Base-by-base conservation (phyloP, 495 filamentous ascomycete genomes). In the Podospora didyma region DNA sequence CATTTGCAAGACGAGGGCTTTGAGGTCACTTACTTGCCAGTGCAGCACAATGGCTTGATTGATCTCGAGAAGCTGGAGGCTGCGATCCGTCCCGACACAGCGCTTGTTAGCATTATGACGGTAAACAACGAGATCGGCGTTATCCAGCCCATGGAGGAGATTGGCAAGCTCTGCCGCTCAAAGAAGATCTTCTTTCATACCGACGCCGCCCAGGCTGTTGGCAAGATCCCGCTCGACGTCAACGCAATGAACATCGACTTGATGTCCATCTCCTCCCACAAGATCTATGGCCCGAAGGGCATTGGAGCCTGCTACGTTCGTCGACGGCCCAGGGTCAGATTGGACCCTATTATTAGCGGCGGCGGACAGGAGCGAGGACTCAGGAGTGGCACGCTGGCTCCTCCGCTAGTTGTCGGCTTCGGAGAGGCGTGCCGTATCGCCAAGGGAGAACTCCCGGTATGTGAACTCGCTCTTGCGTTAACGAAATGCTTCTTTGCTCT, bases 101-200 rank as follows among this genome's bases (percentile, higher is more conserved):
- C 81, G 48, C 76, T 98, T 19, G 92, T 97, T 65, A 96, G 90
- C 71, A 89, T 98, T 69, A 98, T 98, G 94, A 86, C 95, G 1
- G 95, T 98, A 39, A 98, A 98, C 79, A 98, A 98, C 70, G 94
- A 98, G 74, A 97, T 97, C 63, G 94, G 94, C 65, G 94, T 98
- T 26, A 92, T 98, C 53, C 94, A 98, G 72, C 95, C 94, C 0
- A 66, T 97, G 59, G 90, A 89, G 62, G 85, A 96, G 74, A 98
- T 98, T 67, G 94, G 94, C 60, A 87, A 87, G 73, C 73, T 98
- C 20, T 98, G 94, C 75, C 85, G 92, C 41, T 81, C 82, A 35
- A 95, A 89, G 71, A 96, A 97, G 77, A 76, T 96, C 48, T 98
- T 96, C 79, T 98, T 97, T 85, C 94, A 98, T 74, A 96, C 91